Evolutionary conservation across 345 rosid species (phyloP), one percentile per base, ranked within the genome.

Genomic region (Gossypium ekmanianum): DNA sequence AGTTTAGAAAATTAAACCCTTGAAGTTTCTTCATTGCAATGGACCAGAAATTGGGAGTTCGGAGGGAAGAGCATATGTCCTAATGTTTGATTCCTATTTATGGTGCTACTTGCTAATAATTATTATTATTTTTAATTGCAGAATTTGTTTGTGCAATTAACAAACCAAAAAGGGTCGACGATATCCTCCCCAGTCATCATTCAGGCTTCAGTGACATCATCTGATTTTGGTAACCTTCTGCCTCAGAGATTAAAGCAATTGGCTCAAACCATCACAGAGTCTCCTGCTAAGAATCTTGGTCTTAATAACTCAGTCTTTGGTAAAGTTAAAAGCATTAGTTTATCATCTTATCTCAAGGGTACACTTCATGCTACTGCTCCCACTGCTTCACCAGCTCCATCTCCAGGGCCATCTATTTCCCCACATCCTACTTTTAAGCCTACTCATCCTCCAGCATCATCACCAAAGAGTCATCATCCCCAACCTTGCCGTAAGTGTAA

Each of bases 241-340:
- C 90, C 94, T 3, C 82, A 81, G 80, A 90, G 98, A 74, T 80
- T 81, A 81, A 81, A 86, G 82, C 90, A 88, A 77, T 78, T 92
- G 82, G 86, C 94, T 85, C 85, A 86, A 79, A 77, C 77, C 74
- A 84, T 88, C 76, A 75, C 85, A 5, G 74, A 80, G 75, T 84
- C 87, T 34, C 77, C 79, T 34, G 78, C 77, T 52, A 77, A 75
- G 71, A 94, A 93, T 84, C 93, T 94, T 20, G 98, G 98, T 70
- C 87, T 94, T 72, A 79, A 90, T 84, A 85, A 83, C 76, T 76
- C 92, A 3, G 85, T 91, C 48, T 94, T 94, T 74, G 98, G 98
- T 20, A 77, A 82, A 80, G 97, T 90, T 29, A 94, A 85, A 77
- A 69, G 85, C 54, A 80, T 91, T 58, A 81, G 79, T 71, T 80